A percentile compares a stretch with the other conserved stretches of the same genome.
Evolutionary conservation across 495 filamentous ascomycete species (phyloP).

Genomic region (Trypethelium eluteriae): DNA sequence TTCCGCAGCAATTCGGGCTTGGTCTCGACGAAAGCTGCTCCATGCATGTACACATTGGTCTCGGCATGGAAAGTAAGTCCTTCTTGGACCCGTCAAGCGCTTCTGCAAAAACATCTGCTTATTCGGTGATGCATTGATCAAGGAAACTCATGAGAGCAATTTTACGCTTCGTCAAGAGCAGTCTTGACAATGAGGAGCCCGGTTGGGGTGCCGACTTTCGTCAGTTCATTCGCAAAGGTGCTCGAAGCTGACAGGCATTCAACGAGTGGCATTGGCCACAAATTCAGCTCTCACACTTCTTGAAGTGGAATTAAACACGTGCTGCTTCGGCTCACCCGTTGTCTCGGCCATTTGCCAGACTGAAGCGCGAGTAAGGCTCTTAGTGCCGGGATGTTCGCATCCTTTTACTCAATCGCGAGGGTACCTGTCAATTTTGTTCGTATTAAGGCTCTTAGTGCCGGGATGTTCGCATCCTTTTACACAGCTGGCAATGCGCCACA

Average conservation of each 20-base stretch:
- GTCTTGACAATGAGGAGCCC: constrained; percentile 7
- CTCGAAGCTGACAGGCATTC: not conserved
- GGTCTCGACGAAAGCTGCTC: not conserved
- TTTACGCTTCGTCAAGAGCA: constrained; percentile 9
- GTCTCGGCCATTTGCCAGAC: not conserved
- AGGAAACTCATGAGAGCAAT: not conserved
- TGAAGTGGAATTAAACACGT: constrained; percentile 7
- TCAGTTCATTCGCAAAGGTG: constrained; percentile 5
- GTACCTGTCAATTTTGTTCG: not conserved
- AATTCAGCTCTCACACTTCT: constrained; percentile 2
- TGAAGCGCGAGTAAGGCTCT: not conserved
- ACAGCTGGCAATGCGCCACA: not conserved
- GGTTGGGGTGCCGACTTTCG: not conserved
- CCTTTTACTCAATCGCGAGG: not conserved
- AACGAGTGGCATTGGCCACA: not conserved
- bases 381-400: not conserved
- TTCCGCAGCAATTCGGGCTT: not conserved
- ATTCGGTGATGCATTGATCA: constrained; percentile 4
- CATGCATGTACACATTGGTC: constrained; percentile 6
- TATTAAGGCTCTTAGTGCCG: constrained; percentile 1
- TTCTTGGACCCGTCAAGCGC: not conserved
- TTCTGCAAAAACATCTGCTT: not conserved
- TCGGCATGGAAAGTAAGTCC: constrained; percentile 4
- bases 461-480: not conserved
- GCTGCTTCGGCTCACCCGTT: not conserved